Evolutionary conservation across 2,329 filamentous ascomycete genomes (phyloP), one percentile per base, ranked within the genome.

Genomic region (Xylaria sp.): DNA sequence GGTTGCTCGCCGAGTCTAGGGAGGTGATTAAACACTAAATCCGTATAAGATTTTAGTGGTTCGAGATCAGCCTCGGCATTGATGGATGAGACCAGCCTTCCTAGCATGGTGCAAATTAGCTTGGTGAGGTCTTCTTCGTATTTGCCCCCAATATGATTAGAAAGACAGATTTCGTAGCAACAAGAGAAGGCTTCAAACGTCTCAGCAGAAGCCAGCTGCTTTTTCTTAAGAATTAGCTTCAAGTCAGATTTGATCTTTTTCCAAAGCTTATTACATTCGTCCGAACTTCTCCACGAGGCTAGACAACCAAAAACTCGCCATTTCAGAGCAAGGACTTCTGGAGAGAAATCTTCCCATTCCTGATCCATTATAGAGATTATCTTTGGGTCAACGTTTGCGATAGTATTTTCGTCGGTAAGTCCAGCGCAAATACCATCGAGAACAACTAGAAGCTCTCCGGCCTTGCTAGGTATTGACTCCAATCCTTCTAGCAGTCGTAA

Each of bases 341-440:
- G 63, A 17, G 77, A 51, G 5, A 73, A 68, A 2, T 71, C 61
- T 5, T 71, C 63, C 60, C 66, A 72, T 27, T 51, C 27, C 53
- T 45, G 71, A n/a, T 71, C 61, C 64, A 77, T 72, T n/a, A 77
- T 71, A 27, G 76, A 71, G 44, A 77, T 77, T n/a, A 79, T 72
- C 38, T 73, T 75, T n/a, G 76, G 68, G 10, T 76, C 74, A 45
- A 78, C 67, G 9, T 63, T 67, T 57, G 76, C 72, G 13, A 78
- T 76, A 44, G 74, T 74, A 5, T 76, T 75, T 53, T 80, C 77
- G 49, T 76, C 71, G 9, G 67, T 73, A 11, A 81, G 71, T n/a
- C 80, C 78, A 5, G 74, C 73, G 49, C 77, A 75, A 54, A 82
- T 75, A 20, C 78, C 79, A 56, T 81, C 79, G 17, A 81, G 72